Percentiles rank a stretch among this genome's conserved stretches.
These are phyloP conservation scores for Exophiala dermatitidis DNA, from an alignment of 2,329 filamentous ascomycete genomes.

Conservation along the genomic window DNA sequence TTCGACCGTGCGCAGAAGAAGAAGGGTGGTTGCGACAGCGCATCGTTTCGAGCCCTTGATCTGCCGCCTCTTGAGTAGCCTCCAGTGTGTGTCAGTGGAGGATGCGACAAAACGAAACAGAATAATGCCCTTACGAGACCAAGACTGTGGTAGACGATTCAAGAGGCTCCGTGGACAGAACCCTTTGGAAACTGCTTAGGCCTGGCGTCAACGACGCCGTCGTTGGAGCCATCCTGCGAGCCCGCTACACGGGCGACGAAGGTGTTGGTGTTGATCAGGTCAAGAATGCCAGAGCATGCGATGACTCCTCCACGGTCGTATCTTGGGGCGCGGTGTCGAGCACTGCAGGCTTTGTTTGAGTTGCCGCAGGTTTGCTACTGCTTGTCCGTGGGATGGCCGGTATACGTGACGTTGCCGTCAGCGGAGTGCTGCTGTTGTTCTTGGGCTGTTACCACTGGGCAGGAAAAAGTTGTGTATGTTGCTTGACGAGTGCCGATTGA, in stretches of 20 bases:
- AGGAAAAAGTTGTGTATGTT: background rate
- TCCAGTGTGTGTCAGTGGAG: conserved; percentile 32
- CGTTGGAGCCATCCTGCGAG: conserved; percentile 16
- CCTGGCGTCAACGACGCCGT: conserved; percentile 50
- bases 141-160: conserved; percentile 68
- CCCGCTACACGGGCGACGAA: background rate
- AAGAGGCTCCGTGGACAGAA: conserved; percentile 65
- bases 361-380: no score
- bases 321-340: background rate
- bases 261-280: background rate
- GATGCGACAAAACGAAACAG: background rate
- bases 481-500: background rate
- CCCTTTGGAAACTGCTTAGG: conserved; percentile 69
- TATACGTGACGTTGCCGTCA: no score
- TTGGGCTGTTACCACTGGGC: background rate
- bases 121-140: conserved; percentile 12
- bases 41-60: conserved; percentile 82
- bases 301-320: no score
- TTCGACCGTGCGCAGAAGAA: conserved; percentile 79
- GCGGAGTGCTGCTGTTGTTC: no score
- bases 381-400: no score
- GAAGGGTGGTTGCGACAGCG: conserved; percentile 81
- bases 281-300: background rate
- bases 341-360: background rate
- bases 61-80: conserved; percentile 82